These are phyloP conservation scores for Anastatica hierochuntica DNA, from an alignment of 345 rosid genomes.

Conservation along the genomic window DNA sequence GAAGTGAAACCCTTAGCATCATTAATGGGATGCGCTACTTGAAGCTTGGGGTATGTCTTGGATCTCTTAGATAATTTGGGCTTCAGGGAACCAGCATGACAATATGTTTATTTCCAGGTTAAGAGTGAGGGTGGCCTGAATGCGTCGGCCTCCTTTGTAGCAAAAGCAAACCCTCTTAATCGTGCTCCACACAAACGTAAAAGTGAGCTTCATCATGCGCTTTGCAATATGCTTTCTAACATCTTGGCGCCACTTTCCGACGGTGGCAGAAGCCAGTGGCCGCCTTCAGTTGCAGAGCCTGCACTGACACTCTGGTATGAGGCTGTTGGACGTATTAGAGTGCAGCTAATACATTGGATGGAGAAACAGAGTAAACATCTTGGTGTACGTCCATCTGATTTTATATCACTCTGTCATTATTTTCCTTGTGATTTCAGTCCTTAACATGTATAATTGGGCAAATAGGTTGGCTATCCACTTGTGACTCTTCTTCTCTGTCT, in stretches of 20 bases:
- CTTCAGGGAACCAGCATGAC: constrained; percentile 22
- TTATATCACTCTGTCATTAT: neutral
- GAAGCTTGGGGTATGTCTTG: constrained; percentile 78
- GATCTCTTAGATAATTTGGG: constrained; percentile 10
- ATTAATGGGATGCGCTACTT: constrained; percentile 98
- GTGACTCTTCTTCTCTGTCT: constrained; percentile 98
- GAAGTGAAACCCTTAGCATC: constrained; percentile 89
- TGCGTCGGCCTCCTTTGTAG: constrained; percentile 97
- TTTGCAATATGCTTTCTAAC: constrained; percentile 94
- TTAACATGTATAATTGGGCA: constrained; percentile 14
- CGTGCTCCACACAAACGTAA: constrained; percentile 85
- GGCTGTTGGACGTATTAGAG: constrained; percentile 89
- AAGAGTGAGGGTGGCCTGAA: constrained; percentile 94
- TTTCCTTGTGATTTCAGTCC: constrained; percentile 7
- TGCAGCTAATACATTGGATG: constrained; percentile 86
- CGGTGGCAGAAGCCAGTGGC: constrained; percentile 94
- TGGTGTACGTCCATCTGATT: constrained; percentile 45
- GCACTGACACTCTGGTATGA: constrained; percentile 93
- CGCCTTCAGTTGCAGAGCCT: constrained; percentile 86
- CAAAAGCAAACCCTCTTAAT: constrained; percentile 92
- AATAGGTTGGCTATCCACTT: constrained; percentile 94
- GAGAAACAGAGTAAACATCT: constrained; percentile 98
- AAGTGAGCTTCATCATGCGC: constrained; percentile 95
- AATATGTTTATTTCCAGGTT: constrained; percentile 45
- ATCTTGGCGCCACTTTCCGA: constrained; percentile 94